Evolutionary conservation across 202 grass and related monocot genomes (phyloP).

Genomic region (Carex sylvatica): DNA sequence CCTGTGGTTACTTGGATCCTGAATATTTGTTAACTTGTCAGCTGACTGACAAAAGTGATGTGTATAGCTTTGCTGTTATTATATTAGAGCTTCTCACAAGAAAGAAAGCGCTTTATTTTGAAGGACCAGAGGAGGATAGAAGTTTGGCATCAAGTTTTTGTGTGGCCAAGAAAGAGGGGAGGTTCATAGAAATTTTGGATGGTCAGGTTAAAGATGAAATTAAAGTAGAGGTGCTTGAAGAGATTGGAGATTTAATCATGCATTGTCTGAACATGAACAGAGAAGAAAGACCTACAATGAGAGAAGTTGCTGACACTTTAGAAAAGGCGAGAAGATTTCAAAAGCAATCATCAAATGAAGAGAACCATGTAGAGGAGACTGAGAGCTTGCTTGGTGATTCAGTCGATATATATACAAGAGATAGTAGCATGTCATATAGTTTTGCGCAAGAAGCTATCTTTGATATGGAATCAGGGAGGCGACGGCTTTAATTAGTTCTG

Average conservation of each 20-base stretch:
- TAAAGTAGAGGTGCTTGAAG: constrained; percentile 38
- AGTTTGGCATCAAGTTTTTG: constrained; percentile 52
- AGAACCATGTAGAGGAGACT: constrained; percentile 24
- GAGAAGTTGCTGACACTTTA: constrained; percentile 48
- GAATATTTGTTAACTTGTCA: constrained; percentile 70
- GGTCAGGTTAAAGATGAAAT: constrained; percentile 42
- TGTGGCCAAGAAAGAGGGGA: constrained; percentile 35
- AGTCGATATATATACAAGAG: constrained; percentile 13
- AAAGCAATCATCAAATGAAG: constrained; percentile 21
- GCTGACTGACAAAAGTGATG: constrained; percentile 75
- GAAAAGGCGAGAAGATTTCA: constrained; percentile 50
- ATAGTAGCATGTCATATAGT: constrained; percentile 21
- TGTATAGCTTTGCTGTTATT: constrained; percentile 67
- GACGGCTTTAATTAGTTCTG: not conserved
- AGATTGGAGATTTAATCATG: constrained; percentile 40
- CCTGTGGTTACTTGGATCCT: constrained; percentile 72
- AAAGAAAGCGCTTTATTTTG: constrained; percentile 61
- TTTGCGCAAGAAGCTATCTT: constrained; percentile 25
- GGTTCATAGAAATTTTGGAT: constrained; percentile 47
- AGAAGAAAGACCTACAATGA: constrained; percentile 65
- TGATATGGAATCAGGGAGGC: constrained; percentile 40
- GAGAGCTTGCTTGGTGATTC: constrained; percentile 40
- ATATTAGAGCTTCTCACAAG: constrained; percentile 60
- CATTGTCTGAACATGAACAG: constrained; percentile 52
- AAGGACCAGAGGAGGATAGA: constrained; percentile 56